Percentiles rank a stretch among this genome's conserved stretches.
Evolutionary conservation across 2,329 filamentous ascomycete genomes (phyloP).

Genomic region (Colletotrichum cuscutae): DNA sequence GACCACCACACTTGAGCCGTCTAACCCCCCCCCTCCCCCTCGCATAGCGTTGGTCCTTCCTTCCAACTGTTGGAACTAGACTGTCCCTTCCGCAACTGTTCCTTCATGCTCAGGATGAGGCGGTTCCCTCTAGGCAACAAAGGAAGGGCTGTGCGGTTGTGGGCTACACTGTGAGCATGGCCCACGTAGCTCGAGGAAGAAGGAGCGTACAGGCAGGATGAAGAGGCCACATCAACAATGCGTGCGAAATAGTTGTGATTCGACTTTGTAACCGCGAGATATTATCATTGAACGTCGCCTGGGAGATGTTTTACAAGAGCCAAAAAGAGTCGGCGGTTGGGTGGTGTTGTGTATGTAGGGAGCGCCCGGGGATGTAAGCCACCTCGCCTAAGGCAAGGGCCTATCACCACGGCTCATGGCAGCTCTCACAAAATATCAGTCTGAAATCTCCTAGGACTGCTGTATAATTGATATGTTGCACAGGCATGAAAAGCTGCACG

Average conservation of each 20-base stretch:
- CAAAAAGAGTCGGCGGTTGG: background rate
- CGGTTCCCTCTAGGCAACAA: background rate
- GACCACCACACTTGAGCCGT: background rate
- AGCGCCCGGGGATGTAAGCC: background rate
- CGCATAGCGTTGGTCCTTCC: background rate
- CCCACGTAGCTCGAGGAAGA: background rate
- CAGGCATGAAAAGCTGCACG: background rate
- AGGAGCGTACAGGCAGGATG: background rate
- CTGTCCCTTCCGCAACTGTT: background rate
- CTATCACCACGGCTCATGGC: background rate
- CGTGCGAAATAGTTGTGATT: background rate
- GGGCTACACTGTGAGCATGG: background rate
- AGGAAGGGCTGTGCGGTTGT: background rate
- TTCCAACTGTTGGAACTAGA: background rate
- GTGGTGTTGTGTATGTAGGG: background rate
- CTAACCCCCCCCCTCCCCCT: no score
- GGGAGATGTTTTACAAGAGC: background rate
- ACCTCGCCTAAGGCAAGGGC: background rate
- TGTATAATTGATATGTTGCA: background rate
- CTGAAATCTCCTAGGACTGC: rapidly evolving
- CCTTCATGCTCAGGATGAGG: background rate
- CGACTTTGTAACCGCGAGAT: background rate
- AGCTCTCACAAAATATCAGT: rapidly evolving
- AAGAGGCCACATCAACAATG: background rate
- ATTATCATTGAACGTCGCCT: background rate